Evolutionary conservation across 257 asterid genomes (phyloP).

Genomic region (Solanum neorickii): DNA sequence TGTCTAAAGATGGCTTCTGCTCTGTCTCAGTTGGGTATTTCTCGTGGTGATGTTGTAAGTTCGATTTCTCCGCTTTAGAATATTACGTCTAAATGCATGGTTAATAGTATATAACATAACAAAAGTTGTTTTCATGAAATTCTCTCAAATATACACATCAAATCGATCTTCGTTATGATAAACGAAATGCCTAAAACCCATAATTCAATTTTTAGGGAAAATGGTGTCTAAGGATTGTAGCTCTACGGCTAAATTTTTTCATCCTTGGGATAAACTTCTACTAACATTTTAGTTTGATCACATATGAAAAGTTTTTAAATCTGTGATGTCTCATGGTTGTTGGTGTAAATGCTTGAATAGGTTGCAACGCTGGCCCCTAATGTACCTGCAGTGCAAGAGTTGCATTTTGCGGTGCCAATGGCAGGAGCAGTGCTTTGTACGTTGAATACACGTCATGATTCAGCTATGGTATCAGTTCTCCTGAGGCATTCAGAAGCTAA

Average conservation of each 20-base stretch:
- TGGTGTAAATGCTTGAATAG: not conserved
- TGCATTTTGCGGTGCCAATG: slow-evolving; percentile 36
- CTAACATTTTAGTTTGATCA: not conserved
- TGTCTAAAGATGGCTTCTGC: slow-evolving; percentile 19
- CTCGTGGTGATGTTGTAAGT: not conserved
- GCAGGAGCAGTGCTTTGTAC: slow-evolving; percentile 29
- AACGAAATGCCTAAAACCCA: no score
- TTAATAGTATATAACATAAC: not conserved
- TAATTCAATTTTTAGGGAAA: not conserved
- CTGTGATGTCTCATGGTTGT: not conserved
- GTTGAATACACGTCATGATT: slow-evolving; percentile 21
- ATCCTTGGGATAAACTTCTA: not conserved
- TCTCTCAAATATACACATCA: not conserved
- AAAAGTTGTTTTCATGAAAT: no score
- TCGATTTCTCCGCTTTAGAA: not conserved
- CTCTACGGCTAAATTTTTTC: not conserved
- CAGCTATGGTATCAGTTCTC: slow-evolving; percentile 21
- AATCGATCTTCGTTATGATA: no score
- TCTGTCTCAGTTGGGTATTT: not conserved
- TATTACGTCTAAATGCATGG: no score
- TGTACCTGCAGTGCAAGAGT: slow-evolving; percentile 31
- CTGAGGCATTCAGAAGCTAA: slow-evolving; percentile 29
- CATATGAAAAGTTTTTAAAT: not conserved
- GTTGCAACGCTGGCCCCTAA: slow-evolving; percentile 30
- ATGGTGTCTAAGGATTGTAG: not conserved